These are phyloP conservation scores for Isatis lusitanica DNA, from an alignment of 441 rosid genomes.

Conservation along the genomic window DNA sequence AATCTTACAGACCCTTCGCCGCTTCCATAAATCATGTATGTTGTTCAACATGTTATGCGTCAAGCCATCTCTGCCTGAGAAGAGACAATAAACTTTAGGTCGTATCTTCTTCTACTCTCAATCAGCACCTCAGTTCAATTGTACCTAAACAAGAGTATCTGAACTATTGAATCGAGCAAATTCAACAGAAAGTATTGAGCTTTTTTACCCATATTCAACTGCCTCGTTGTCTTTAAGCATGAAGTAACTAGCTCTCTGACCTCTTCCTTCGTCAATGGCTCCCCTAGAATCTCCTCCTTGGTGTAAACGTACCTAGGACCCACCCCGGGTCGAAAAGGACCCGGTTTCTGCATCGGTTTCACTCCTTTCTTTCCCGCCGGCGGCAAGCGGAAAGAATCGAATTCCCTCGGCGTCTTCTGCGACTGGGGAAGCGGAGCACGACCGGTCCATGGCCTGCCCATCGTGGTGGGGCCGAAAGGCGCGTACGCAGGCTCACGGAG, in stretches of 20 bases:
- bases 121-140: background rate
- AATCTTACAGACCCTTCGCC: constrained; percentile 85
- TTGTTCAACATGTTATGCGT: constrained; percentile 96
- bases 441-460: constrained; percentile 92
- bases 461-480: constrained; percentile 85
- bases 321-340: constrained; percentile 72
- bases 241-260: constrained; percentile 58
- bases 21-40: constrained; percentile 88
- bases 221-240: constrained; percentile 63
- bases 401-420: constrained; percentile 71
- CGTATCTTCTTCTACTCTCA: constrained; percentile 10
- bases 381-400: constrained; percentile 85
- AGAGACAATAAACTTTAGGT: background rate
- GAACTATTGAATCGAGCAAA: background rate
- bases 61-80: constrained; percentile 86
- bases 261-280: constrained; percentile 75
- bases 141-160: background rate
- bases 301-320: constrained; percentile 76
- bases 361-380: constrained; percentile 79
- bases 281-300: constrained; percentile 85
- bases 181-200: constrained; percentile 9
- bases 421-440: constrained; percentile 76
- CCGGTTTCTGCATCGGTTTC: constrained; percentile 84
- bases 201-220: constrained; percentile 78
- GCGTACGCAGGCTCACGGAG: constrained; percentile 79